Evolutionary conservation across 441 rosid species (phyloP).

Genomic region (Populus hybrid): DNA sequence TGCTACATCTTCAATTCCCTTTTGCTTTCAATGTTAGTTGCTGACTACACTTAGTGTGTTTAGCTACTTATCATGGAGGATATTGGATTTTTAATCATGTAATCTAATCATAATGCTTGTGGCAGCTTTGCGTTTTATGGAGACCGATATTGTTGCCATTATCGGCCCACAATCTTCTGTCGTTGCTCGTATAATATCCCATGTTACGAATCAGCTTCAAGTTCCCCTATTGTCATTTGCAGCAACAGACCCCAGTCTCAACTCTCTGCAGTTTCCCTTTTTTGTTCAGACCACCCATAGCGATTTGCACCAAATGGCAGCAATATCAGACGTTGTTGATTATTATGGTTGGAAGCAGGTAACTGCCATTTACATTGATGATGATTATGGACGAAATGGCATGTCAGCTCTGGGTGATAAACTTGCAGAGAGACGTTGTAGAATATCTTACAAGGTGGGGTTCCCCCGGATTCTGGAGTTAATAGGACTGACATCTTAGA

Average conservation of each 20-base stretch:
- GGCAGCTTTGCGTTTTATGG: constrained; percentile 82
- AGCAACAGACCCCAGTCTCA: constrained; percentile 76
- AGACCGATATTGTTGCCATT: constrained; percentile 34
- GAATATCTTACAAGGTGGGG: too few species aligned
- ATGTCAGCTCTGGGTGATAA: constrained; percentile 65
- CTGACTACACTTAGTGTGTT: neutral
- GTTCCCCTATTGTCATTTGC: constrained; percentile 79
- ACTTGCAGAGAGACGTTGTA: too few species aligned
- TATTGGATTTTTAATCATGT: constrained; percentile 1
- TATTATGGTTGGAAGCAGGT: constrained; percentile 76
- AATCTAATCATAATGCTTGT: constrained; percentile 21
- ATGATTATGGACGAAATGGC: constrained; percentile 84
- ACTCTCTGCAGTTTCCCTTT: constrained; percentile 78
- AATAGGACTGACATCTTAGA: too few species aligned
- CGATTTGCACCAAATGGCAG: constrained; percentile 78
- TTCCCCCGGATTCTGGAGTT: too few species aligned
- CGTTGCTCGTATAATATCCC: constrained; percentile 60
- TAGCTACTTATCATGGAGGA: neutral
- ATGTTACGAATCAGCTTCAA: constrained; percentile 69
- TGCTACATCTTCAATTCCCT: neutral
- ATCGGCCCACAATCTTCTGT: constrained; percentile 67
- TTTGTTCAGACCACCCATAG: constrained; percentile 72
- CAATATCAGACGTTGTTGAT: constrained; percentile 67
- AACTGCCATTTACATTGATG: constrained; percentile 71
- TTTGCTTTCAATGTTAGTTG: constrained; percentile 4